Evolutionary conservation across 441 rosid genomes (phyloP).

Genomic region (Croton laevigatus): DNA sequence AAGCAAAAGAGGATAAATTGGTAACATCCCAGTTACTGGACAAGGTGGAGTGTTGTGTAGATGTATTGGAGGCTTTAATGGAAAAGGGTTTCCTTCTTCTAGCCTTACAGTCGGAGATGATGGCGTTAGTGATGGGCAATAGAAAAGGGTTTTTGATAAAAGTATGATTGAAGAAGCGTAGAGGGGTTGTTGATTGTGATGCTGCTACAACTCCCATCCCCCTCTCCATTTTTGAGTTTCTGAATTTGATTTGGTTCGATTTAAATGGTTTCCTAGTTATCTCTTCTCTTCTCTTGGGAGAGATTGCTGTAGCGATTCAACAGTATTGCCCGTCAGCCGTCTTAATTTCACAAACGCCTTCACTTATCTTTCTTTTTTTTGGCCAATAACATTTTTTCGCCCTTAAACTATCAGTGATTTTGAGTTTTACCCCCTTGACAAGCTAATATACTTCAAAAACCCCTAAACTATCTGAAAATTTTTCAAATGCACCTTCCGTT

Average conservation of each 20-base stretch:
- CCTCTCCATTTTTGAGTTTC: constrained; percentile 31
- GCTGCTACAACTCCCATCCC: constrained; percentile 30
- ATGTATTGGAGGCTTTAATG: constrained; percentile 43
- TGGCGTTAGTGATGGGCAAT: constrained; percentile 10
- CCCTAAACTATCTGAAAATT: too few species aligned
- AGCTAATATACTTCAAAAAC: too few species aligned
- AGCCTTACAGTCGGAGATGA: constrained; percentile 6
- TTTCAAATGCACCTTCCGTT: too few species aligned
- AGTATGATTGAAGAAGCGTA: constrained; percentile 26
- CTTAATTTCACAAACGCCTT: too few species aligned
- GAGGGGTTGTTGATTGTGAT: constrained; percentile 28
- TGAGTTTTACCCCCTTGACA: too few species aligned
- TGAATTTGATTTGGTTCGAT: not conserved
- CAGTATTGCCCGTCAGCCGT: not conserved
- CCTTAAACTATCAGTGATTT: too few species aligned
- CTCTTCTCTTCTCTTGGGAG: not conserved
- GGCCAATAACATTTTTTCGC: too few species aligned
- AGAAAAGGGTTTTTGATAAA: constrained; percentile 24
- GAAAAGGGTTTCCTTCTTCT: constrained; percentile 30
- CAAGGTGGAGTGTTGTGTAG: constrained; percentile 35
- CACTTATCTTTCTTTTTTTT: too few species aligned
- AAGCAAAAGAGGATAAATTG: constrained; percentile 33
- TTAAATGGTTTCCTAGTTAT: not conserved
- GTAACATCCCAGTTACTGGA: constrained; percentile 68
- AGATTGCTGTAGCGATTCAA: not conserved